These are phyloP conservation scores for Athelia sp. DNA, from an alignment of 1,284 basidiomycete genomes.

Conservation along the genomic window DNA sequence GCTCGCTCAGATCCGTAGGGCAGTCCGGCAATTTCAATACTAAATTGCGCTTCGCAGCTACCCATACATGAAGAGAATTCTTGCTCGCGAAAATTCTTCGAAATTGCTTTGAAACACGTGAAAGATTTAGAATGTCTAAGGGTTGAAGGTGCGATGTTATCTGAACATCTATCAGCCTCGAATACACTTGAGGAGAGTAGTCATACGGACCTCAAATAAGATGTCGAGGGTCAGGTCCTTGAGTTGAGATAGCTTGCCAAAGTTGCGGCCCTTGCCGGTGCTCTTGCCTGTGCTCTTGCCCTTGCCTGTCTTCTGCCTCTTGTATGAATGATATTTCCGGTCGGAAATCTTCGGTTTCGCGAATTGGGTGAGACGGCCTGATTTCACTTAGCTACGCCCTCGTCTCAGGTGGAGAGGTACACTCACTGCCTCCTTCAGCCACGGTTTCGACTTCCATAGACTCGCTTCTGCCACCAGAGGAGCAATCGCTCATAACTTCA, in stretches of 20 bases:
- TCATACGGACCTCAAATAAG: background rate
- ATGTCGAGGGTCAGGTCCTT: background rate
- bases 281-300: background rate
- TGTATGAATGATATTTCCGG: background rate
- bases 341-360: background rate
- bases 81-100: background rate
- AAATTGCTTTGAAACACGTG: background rate
- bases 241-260: background rate
- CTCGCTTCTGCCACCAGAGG: background rate
- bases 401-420: background rate
- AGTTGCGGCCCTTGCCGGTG: background rate
- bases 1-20: background rate
- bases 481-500: no score
- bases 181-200: background rate
- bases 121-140: background rate
- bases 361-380: background rate
- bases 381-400: background rate
- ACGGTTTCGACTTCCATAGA: background rate
- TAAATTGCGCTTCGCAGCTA: background rate
- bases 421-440: background rate
- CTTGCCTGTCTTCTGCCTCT: background rate
- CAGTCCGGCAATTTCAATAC: background rate
- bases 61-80: background rate
- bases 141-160: background rate
- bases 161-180: background rate